Conservation (phyloP, 257 asterid genomes). For the Osmanthus fragrans region DNA sequence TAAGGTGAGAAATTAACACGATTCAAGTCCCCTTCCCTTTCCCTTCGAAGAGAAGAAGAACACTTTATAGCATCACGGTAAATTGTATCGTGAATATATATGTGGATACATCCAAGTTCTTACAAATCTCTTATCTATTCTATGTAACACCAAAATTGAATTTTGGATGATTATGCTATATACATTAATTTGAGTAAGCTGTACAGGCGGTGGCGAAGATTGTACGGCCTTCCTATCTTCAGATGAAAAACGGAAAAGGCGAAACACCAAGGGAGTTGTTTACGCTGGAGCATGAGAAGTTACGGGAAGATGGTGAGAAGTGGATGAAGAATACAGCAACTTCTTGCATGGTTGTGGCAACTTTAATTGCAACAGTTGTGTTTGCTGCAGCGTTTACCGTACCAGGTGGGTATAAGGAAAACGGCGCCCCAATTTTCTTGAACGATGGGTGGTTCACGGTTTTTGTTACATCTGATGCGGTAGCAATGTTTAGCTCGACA, state of each 20-base stretch:
- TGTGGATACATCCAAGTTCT: neutral
- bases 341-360: conserved; percentile 39
- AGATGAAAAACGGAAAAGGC: conserved; percentile 12
- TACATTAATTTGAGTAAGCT: neutral
- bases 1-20: conserved; percentile 19
- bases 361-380: conserved; percentile 38
- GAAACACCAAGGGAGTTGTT: conserved; percentile 25
- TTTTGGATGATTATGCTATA: neutral
- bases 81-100: no score
- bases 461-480: conserved; percentile 26
- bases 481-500: conserved; percentile 14
- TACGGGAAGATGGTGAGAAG: conserved; percentile 30
- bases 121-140: no score
- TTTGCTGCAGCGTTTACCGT: conserved; percentile 39
- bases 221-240: conserved; percentile 14
- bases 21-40: no score
- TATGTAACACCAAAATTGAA: neutral
- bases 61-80: neutral
- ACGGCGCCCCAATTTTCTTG: conserved; percentile 29
- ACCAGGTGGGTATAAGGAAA: conserved; percentile 27
- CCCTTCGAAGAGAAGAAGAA: no score
- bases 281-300: conserved; percentile 20
- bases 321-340: conserved; percentile 44
- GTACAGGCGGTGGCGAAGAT: conserved; percentile 36
- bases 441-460: conserved; percentile 13